Conservation (phyloP, 148 eudicot genomes). For the Beta vulgaris region DNA sequence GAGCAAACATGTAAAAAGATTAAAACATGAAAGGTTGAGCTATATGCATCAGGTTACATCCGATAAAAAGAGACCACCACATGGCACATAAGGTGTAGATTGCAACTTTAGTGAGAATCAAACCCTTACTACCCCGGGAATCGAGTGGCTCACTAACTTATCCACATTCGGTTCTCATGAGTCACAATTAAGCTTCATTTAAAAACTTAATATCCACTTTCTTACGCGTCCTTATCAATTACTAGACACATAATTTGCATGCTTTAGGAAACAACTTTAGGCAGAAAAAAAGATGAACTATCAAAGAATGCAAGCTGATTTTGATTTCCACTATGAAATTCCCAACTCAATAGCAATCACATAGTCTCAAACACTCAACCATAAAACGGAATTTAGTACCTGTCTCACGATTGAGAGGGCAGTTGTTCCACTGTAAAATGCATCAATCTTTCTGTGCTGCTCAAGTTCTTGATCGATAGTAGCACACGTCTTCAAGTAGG, state of each 20-base stretch:
- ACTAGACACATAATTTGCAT: not conserved
- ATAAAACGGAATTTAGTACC: constrained; percentile 38
- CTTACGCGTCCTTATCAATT: not conserved
- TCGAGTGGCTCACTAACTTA: not conserved
- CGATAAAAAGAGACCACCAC: not conserved
- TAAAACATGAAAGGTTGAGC: not conserved
- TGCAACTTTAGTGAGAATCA: not conserved
- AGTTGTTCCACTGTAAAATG: constrained; percentile 80
- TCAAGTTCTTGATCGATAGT: constrained; percentile 67
- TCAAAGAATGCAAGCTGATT: not conserved
- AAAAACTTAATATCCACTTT: not conserved
- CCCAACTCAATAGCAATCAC: not conserved
- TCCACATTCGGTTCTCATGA: not conserved
- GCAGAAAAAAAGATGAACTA: not conserved
- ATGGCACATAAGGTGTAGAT: not conserved
- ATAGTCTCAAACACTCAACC: not conserved
- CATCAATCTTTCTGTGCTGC: constrained; percentile 63
- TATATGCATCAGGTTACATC: not conserved
- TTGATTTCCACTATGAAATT: not conserved
- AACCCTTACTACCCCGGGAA: not conserved
- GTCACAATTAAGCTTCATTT: not conserved
- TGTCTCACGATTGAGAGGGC: constrained; percentile 85
- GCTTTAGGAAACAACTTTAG: not conserved
- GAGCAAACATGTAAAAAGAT: not conserved
- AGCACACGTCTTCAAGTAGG: constrained; percentile 80